phyloP scores from a whole-genome alignment of 2,329 filamentous ascomycete genomes.

The Pseudophaeomoniella oleicola region DNA sequence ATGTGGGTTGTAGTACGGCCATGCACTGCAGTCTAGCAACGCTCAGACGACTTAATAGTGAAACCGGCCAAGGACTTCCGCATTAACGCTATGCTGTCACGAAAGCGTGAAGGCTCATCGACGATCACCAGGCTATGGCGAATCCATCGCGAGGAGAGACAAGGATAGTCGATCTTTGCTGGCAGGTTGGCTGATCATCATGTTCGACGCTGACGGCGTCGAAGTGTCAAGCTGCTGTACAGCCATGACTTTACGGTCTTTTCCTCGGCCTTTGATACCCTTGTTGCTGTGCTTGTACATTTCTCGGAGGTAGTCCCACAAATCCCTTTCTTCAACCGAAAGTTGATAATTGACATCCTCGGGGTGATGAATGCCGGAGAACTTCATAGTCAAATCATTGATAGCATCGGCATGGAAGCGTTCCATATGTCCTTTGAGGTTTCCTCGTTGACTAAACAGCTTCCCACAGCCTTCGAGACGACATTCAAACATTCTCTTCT shows the following conservation, averaged over 20 bases:
- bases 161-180: too few relatives aligned
- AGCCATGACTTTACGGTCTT: slow-evolving; percentile 53
- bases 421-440: slow-evolving; percentile 87
- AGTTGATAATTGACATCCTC: slow-evolving; percentile 43
- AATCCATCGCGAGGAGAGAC: too few relatives aligned
- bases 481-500: slow-evolving; percentile 67
- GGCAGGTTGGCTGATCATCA: too few relatives aligned
- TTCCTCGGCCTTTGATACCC: slow-evolving; percentile 90
- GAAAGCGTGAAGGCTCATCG: too few relatives aligned
- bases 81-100: too few relatives aligned
- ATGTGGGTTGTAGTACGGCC: too few relatives aligned
- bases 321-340: slow-evolving; percentile 53
- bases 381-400: slow-evolving; percentile 53
- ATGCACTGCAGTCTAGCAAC: too few relatives aligned
- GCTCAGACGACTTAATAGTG: too few relatives aligned
- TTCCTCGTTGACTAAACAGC: slow-evolving; percentile 78
- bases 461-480: slow-evolving; percentile 72
- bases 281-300: slow-evolving; percentile 99
- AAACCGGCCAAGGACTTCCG: too few relatives aligned
- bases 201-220: too few relatives aligned
- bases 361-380: slow-evolving; percentile 41
- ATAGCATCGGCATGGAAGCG: slow-evolving; percentile 76
- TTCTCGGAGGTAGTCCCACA: slow-evolving; percentile 70
- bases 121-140: too few relatives aligned
- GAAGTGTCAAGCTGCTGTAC: too few relatives aligned